Percentiles rank a stretch among this genome's conserved stretches.
Conservation (phyloP, 495 filamentous ascomycete species). For the Xylaria cubensis region DNA sequence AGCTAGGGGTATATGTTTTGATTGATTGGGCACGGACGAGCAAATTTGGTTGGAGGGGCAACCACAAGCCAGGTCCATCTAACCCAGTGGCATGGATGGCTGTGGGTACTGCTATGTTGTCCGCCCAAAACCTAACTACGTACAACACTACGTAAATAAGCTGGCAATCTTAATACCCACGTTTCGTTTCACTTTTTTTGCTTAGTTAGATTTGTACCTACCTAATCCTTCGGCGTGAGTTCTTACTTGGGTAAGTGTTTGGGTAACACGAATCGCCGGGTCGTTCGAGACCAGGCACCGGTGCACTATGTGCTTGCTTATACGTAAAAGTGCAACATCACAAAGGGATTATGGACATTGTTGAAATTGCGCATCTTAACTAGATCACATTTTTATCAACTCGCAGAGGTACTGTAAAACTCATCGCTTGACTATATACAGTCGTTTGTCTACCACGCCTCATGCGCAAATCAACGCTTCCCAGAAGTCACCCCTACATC, state of each 20-base stretch:
- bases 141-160: background rate
- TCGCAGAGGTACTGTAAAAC: background rate
- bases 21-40: constrained; percentile 8
- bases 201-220: no score
- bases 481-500: background rate
- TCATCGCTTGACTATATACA: constrained; percentile 1
- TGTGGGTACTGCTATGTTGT: background rate
- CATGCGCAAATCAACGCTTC: constrained; percentile 3
- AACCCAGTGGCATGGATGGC: background rate
- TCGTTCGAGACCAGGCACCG: background rate
- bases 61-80: background rate
- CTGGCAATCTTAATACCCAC: background rate
- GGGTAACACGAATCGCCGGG: background rate
- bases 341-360: background rate
- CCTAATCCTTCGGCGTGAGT: background rate
- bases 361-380: background rate
- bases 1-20: constrained; percentile 13
- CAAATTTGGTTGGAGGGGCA: constrained; percentile 26
- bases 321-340: background rate
- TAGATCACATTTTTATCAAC: no score
- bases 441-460: background rate
- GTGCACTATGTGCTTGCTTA: background rate
- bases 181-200: background rate
- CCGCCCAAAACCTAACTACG: background rate
- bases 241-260: background rate